Evolutionary conservation across 768 basidiomycete genomes (phyloP).

Genomic region (Pleurotus eryngii): DNA sequence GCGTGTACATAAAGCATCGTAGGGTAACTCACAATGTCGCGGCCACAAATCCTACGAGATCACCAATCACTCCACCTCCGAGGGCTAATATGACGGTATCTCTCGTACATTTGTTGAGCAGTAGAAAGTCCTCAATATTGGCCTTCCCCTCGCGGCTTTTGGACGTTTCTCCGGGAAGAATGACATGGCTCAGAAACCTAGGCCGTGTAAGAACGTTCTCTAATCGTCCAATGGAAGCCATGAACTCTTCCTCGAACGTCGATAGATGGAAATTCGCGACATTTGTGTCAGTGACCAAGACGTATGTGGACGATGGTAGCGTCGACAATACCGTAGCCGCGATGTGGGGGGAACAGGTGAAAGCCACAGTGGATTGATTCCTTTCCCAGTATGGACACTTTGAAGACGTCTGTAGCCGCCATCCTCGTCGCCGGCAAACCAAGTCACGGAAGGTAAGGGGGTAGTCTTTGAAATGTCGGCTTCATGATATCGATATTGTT

Average conservation of each 20-base stretch:
- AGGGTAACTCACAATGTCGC: conserved; percentile 75
- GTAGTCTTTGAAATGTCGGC: not conserved
- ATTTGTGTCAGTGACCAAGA: conserved; percentile 89
- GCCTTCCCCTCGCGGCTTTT: conserved; percentile 93
- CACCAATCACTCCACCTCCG: conserved; percentile 96
- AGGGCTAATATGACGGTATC: conserved; percentile 92
- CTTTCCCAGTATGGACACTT: conserved; percentile 80
- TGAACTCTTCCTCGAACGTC: conserved; percentile 66
- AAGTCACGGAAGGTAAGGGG: not conserved
- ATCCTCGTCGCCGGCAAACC: conserved; percentile 18
- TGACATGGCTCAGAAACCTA: conserved; percentile 73
- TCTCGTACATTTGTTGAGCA: conserved; percentile 84
- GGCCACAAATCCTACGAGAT: conserved; percentile 94
- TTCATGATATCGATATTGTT: conserved; percentile 6
- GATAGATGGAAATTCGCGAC: conserved; percentile 79
- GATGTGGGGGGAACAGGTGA: conserved; percentile 87
- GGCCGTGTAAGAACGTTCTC: conserved; percentile 31
- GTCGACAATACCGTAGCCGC: conserved; percentile 64
- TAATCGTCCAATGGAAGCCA: conserved; percentile 29
- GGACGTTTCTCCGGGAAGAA: conserved; percentile 89
- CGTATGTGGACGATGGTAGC: conserved; percentile 81
- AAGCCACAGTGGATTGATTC: conserved; percentile 94
- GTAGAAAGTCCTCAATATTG: conserved; percentile 88
- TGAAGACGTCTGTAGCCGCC: conserved; percentile 57
- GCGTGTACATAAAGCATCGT: not conserved